A percentile compares a stretch with the other conserved stretches of the same genome.
These are phyloP conservation scores for Calonectria pseudoturangicola DNA, from an alignment of 2,329 filamentous ascomycete genomes.

Conservation along the genomic window DNA sequence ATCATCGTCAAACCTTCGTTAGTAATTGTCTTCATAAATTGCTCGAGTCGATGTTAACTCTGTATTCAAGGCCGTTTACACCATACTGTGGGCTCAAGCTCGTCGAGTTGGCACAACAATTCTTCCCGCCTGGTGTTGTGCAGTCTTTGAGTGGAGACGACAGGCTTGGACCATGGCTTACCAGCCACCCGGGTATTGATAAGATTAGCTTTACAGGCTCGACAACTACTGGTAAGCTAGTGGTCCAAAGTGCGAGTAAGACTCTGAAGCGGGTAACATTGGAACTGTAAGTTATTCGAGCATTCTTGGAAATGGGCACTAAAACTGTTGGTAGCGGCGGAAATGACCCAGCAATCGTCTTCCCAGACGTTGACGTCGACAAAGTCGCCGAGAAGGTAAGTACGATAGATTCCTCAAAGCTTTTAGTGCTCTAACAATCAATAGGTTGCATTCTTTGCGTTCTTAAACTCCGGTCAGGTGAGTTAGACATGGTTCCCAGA, in stretches of 20 bases:
- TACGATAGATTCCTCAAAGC: rapidly evolving
- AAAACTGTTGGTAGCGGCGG: conserved; percentile 61
- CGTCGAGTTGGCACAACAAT: conserved; percentile 72
- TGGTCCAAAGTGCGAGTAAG: conserved; percentile 73
- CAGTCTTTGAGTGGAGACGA: conserved; percentile 77
- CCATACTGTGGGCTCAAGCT: conserved; percentile 76
- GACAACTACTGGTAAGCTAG: conserved; percentile 75
- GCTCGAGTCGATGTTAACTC: background rate
- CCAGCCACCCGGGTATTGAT: conserved; percentile 73
- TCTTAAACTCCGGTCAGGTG: conserved; percentile 71
- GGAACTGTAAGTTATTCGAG: conserved; percentile 74
- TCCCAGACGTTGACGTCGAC: conserved; percentile 73
- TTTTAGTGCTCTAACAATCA: background rate
- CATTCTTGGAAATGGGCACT: conserved; percentile 69
- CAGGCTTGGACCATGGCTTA: conserved; percentile 75
- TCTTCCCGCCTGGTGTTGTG: conserved; percentile 78
- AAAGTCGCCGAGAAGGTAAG: conserved; percentile 60
- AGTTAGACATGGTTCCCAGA: background rate
- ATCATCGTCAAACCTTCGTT: conserved; percentile 74
- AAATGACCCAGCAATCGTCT: conserved; percentile 77
- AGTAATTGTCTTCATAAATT: background rate
- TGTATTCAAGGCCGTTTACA: conserved; percentile 66
- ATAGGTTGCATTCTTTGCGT: conserved; percentile 67
- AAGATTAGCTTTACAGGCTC: conserved; percentile 81
- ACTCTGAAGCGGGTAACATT: conserved; percentile 78